Percentiles rank a stretch among this genome's conserved stretches.
Conservation (phyloP, 495 filamentous ascomycete species). For the Astrothelium macrocarpum region DNA sequence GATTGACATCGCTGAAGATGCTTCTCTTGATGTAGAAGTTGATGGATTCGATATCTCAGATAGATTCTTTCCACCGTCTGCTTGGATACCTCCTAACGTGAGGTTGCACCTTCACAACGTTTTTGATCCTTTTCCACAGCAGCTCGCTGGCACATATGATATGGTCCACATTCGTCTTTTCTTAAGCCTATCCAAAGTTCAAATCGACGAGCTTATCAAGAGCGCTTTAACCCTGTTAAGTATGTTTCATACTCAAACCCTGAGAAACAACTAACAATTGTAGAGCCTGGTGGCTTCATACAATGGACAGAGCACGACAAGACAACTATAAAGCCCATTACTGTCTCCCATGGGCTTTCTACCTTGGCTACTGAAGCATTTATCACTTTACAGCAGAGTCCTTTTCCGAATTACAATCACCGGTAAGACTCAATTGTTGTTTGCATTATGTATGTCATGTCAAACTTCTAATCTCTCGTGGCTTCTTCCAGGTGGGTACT, state of each 20-base stretch:
- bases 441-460: too few species aligned
- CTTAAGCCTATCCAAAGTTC: constrained; percentile 22
- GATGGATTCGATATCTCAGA: constrained; percentile 28
- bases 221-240: constrained; percentile 25
- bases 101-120: constrained; percentile 25
- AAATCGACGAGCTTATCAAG: constrained; percentile 16
- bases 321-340: not conserved
- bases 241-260: not conserved
- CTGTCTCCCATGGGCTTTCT: not conserved
- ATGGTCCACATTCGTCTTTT: constrained; percentile 32
- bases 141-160: constrained; percentile 27
- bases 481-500: not conserved
- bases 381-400: not conserved
- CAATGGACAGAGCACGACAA: constrained; percentile 31
- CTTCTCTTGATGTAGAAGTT: constrained; percentile 12
- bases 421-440: not conserved
- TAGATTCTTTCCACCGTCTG: constrained; percentile 20
- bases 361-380: not conserved
- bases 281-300: constrained; percentile 31
- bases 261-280: not conserved
- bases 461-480: too few species aligned
- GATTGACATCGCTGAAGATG: constrained; percentile 19
- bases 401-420: not conserved
- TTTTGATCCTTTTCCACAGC: constrained; percentile 17
- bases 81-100: constrained; percentile 28